phyloP scores from a whole-genome alignment of 2,329 filamentous ascomycete genomes.

The Corinectria fuckeliana region DNA sequence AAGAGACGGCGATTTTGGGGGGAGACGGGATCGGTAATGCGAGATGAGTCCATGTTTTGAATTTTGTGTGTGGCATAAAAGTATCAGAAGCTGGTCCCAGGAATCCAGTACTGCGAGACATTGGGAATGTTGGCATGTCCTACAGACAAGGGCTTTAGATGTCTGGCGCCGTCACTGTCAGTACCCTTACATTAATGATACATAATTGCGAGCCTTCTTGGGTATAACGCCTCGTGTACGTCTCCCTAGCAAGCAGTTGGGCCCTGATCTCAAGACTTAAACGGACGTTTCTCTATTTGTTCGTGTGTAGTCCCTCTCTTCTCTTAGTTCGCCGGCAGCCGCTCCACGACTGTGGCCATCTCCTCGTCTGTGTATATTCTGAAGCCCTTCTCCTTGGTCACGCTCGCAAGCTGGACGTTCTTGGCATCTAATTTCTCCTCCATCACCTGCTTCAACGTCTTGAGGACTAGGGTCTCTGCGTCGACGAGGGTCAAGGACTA shows the following conservation, averaged over 20 bases:
- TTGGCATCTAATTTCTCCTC: slow-evolving; percentile 99
- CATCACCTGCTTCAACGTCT: slow-evolving; percentile 99
- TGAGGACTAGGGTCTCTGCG: slow-evolving; percentile 92
- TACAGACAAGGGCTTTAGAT: slow-evolving; percentile 3
- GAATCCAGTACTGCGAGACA: background rate
- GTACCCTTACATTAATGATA: slow-evolving; percentile 41
- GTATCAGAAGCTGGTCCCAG: background rate
- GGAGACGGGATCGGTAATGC: background rate
- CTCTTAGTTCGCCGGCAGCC: slow-evolving; percentile 71
- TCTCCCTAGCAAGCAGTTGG: slow-evolving; percentile 21
- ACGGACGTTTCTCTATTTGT: slow-evolving; percentile 22
- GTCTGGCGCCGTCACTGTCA: slow-evolving; percentile 22
- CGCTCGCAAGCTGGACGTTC: slow-evolving; percentile 97
- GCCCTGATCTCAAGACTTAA: slow-evolving; percentile 20
- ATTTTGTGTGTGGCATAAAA: background rate
- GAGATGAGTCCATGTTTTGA: slow-evolving; percentile 10
- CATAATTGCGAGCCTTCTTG: slow-evolving; percentile 27
- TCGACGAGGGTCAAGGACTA: slow-evolving; percentile 89
- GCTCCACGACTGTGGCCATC: slow-evolving; percentile 91
- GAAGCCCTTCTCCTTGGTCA: slow-evolving; percentile 97
- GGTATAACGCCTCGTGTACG: slow-evolving; percentile 17
- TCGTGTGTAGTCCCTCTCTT: slow-evolving; percentile 26
- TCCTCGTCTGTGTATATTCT: slow-evolving; percentile 98
- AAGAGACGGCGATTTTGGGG: background rate
- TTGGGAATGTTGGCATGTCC: background rate